Percentiles rank a stretch among this genome's conserved stretches.
Conservation (phyloP, 768 basidiomycete species). For the Hypholoma fasciculare region DNA sequence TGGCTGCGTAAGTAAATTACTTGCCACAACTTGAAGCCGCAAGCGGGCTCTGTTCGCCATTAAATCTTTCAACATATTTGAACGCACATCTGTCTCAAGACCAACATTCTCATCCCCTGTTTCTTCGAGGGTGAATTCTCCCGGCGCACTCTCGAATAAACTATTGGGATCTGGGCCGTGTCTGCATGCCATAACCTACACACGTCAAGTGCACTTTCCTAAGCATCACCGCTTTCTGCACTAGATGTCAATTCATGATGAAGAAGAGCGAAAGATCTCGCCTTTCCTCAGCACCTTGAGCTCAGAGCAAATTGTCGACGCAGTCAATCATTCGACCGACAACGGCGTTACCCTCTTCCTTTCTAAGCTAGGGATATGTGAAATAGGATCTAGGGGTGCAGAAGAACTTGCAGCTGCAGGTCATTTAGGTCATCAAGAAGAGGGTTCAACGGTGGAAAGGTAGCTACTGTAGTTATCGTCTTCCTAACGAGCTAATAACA, state of each 20-base stretch:
- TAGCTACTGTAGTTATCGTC: conserved; percentile 19
- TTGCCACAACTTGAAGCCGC: no score
- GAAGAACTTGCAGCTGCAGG: conserved; percentile 68
- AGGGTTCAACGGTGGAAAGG: conserved; percentile 62
- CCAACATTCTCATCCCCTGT: no score
- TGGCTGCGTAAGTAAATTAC: no score
- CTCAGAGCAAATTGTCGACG: conserved; percentile 62
- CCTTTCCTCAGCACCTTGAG: conserved; percentile 40
- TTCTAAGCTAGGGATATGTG: conserved; percentile 73
- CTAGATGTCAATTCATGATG: conserved; percentile 29
- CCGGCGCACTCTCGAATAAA: not conserved
- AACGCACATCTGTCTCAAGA: no score
- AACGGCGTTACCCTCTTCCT: conserved; percentile 83
- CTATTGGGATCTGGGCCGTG: not conserved
- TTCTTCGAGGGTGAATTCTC: no score
- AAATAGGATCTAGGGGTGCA: conserved; percentile 74
- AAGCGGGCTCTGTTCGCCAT: no score
- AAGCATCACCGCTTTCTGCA: conserved; percentile 2
- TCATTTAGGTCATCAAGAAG: conserved; percentile 46
- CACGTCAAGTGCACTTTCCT: not conserved
- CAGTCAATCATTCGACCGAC: conserved; percentile 68
- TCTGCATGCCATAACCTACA: conserved; percentile 10
- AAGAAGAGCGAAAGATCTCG: conserved; percentile 19
- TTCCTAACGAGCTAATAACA: not conserved
- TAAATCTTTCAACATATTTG: no score